Conservation (phyloP, 352 stramenopile genomes). For the Pythium diclinum region DNA sequence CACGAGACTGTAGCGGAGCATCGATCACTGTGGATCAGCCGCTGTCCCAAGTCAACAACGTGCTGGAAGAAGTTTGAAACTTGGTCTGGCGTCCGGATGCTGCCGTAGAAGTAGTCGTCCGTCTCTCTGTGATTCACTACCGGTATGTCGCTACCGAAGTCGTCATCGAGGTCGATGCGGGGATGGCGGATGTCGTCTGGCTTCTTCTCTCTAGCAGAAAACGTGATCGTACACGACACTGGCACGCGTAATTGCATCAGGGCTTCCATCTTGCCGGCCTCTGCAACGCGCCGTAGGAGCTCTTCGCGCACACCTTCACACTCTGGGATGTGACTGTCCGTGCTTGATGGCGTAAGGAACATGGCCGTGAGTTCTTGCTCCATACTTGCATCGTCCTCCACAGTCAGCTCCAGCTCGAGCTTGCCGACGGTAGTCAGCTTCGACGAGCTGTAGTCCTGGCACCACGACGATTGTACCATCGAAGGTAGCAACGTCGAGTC, state of each 20-base stretch:
- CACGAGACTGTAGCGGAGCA: background rate
- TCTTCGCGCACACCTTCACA: background rate
- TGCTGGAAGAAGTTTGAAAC: background rate
- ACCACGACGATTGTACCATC: too few relatives aligned
- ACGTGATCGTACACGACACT: background rate
- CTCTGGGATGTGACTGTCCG: background rate
- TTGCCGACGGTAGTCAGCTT: background rate
- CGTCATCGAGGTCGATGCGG: background rate
- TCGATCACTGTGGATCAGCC: background rate
- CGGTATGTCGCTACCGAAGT: background rate
- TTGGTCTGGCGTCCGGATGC: background rate
- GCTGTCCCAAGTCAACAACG: background rate
- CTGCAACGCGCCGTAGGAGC: background rate
- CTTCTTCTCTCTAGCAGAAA: too few relatives aligned
- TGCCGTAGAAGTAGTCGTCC: background rate
- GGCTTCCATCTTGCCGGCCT: background rate
- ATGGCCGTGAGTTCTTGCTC: too few relatives aligned
- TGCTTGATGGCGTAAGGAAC: background rate
- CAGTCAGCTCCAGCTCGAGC: background rate
- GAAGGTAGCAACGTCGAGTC: background rate
- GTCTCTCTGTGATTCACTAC: background rate
- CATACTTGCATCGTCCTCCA: too few relatives aligned
- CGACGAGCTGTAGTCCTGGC: background rate
- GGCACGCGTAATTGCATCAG: background rate
- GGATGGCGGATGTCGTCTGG: background rate